Evolutionary conservation across 768 basidiomycete species (phyloP), one percentile per base, ranked within the genome.

Genomic region (Hortiboletus flavorubellus): DNA sequence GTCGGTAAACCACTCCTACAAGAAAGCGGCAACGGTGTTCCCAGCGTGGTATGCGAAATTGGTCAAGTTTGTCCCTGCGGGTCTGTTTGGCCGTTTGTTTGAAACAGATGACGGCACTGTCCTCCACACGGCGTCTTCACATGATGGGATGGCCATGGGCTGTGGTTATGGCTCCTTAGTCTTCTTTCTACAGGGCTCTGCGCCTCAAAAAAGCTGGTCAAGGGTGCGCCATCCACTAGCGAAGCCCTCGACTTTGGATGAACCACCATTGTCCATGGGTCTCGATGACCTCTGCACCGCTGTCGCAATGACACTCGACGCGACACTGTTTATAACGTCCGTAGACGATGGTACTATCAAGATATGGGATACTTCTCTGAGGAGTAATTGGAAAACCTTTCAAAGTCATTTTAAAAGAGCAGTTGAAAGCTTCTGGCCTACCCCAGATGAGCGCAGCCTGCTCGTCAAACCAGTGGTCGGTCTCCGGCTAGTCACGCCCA

Each of bases 31-130:
- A 21, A 49, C 51, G 2, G 23, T 53, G 18, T 46, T 56, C 33
- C 62, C 62, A 11, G 51, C 54, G 4, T 64, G 62, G 62, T 63
- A 59, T 43, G 54, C 52, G 26, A 60, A 60, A 44, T 2, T 62
- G 6, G 52, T 12, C 29, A 42, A 5, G 29, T 31, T 64, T 1
- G 18, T 63, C 4, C 54, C 61, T 12, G 16, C 43, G 23, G 10
- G 7, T 4, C 11, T 56, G n/a, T n/a, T 60, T 8, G 58, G 51
- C 15, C 48, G 46, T 31, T 7, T 63, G 8, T 9, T 35, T 1
- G 60, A 55, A 7, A 31, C n/a, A 2, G 61, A 63, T 26, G 54
- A 63, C 34, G 54, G 51, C 4, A 51, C 51, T 9, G 2, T 16
- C 30, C 39, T 63, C 44, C n/a, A 38, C 21, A 23, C 46, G 7